Conservation (phyloP, 2,329 filamentous ascomycete species). For the Aspergillus uvarum region DNA sequence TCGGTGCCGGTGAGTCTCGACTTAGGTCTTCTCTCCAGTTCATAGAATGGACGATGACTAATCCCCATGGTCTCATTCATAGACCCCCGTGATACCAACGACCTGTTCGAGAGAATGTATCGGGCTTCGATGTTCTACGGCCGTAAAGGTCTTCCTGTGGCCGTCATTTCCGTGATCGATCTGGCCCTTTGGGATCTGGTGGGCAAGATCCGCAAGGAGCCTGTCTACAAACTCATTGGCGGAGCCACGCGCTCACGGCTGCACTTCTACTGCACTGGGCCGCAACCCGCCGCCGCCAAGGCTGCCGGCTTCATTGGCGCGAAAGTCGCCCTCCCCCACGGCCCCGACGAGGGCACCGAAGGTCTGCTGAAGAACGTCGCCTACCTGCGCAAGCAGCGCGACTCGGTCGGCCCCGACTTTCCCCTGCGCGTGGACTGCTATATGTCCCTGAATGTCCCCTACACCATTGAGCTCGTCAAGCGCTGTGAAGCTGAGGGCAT, state of each 20-base stretch:
- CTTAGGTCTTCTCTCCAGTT: not conserved
- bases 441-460: conserved; percentile 90
- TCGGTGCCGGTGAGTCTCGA: conserved; percentile 62
- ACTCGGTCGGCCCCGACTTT: conserved; percentile 83
- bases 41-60: not conserved
- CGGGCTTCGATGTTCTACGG: conserved; percentile 95
- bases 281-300: conserved; percentile 76
- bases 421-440: conserved; percentile 96
- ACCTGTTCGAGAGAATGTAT: conserved; percentile 96
- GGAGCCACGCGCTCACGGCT: conserved; percentile 81
- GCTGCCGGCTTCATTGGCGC: conserved; percentile 86
- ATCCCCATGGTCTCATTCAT: not conserved
- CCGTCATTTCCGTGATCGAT: conserved; percentile 92
- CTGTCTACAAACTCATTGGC: conserved; percentile 91
- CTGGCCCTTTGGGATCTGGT: conserved; percentile 89
- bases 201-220: conserved; percentile 87
- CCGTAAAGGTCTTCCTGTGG: conserved; percentile 83
- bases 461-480: conserved; percentile 88
- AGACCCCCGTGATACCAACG: conserved; percentile 88
- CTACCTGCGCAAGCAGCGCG: conserved; percentile 80
- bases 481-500: conserved; percentile 75
- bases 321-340: conserved; percentile 87
- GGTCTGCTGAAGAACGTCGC: conserved; percentile 87
- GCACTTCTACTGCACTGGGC: conserved; percentile 93
- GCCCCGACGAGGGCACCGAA: conserved; percentile 78